These are phyloP conservation scores for Cucumis melo DNA, from an alignment of 306 rosid genomes.

Conservation along the genomic window DNA sequence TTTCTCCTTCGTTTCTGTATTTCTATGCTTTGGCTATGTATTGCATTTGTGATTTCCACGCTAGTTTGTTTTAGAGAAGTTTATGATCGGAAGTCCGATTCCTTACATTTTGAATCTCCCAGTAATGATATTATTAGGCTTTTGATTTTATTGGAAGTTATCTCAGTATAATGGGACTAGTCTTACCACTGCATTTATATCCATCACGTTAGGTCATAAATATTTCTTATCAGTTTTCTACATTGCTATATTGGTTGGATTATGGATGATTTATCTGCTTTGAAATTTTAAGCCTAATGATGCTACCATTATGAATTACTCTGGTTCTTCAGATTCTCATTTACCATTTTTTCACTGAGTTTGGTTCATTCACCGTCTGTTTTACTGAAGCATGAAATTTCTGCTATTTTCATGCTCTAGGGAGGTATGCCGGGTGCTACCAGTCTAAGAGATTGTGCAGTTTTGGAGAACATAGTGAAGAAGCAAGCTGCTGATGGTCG, in stretches of 20 bases:
- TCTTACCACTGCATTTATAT: not conserved
- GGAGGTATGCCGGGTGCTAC: constrained; percentile 83
- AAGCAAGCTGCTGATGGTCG: constrained; percentile 65
- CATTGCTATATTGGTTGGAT: not conserved
- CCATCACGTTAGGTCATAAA: not conserved
- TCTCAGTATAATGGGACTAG: not conserved
- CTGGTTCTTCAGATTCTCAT: not conserved
- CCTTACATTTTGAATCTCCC: not conserved
- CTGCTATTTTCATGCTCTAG: constrained; percentile 19
- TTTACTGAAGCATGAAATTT: constrained; percentile 3
- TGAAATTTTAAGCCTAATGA: not conserved
- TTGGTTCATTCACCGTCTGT: not conserved
- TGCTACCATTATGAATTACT: not conserved
- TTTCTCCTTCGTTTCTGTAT: not conserved
- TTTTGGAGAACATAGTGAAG: constrained; percentile 40
- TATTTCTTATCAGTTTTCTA: not conserved
- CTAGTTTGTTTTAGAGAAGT: not conserved
- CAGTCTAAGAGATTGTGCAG: constrained; percentile 36
- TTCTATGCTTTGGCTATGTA: not conserved
- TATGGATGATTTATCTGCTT: not conserved
- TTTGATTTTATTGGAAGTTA: not conserved
- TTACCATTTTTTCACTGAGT: not conserved
- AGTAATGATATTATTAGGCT: not conserved
- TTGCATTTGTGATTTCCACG: not conserved
- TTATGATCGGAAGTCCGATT: not conserved